Base-by-base conservation (phyloP, 257 asterid species). In the Scutellaria minor region DNA sequence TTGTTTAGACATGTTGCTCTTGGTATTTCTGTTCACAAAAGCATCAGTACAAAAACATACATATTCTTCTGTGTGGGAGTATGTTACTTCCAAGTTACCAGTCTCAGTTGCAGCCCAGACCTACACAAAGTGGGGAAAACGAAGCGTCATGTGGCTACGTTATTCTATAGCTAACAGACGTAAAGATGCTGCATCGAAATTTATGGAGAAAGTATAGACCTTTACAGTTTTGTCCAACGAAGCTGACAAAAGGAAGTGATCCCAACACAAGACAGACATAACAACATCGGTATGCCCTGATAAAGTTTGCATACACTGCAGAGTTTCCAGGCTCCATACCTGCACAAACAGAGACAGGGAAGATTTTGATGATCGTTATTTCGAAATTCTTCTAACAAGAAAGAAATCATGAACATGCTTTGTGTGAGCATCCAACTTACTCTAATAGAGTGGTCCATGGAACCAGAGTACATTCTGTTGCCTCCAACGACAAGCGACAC, bases 191-290 rank as follows among this genome's bases (percentile, higher is more conserved):
- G 72, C 72, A 58, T 31, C 44, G 37, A 24, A 61, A 6, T 48
- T 1, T 70, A 7, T 8, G 39, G 52, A 73, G 31, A 37, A 64
- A 73, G 64, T 56, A 70, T 68, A 27, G 42, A 91, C 98, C 96
- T 90, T 95, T 5, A 92, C 82, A 11, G 99, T 95, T 81, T 83
- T 85, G 83, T 95, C 99, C 80, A 95, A 73, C 14, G 99, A 95
- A 85, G 98, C 95, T 6, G 98, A 85, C 74, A 95, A 82, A 66
- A 95, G 98, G 84, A 95, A 95, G 73, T 90, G 96, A 75, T 95
- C 99, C 99, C 99, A 95, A 60, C 99, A 92, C 71, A 95, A 83
- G 85, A 95, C 88, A 70, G 98, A 95, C 98, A 93, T 95, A 73
- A 95, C 99, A 66, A 87, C 98, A 81, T 78, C 80, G 9, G 89